phyloP scores from a whole-genome alignment of 2,329 filamentous ascomycete species.

The Verticillium tricorpus region DNA sequence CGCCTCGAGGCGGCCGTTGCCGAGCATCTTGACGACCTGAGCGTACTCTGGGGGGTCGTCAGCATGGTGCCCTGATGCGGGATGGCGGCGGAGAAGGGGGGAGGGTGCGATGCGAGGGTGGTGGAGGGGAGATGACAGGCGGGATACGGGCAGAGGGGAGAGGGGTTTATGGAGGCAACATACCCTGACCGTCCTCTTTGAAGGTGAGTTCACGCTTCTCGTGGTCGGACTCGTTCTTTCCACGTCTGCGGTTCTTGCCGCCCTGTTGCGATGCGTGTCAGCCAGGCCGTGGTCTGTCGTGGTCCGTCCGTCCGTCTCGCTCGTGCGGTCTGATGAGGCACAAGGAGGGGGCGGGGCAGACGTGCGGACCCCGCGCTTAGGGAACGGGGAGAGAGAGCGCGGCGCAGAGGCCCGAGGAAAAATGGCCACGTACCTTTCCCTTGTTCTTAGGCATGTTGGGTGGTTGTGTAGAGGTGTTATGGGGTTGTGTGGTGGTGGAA shows the following conservation, averaged over 20 bases:
- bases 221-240: conserved; percentile 99
- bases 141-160: background rate
- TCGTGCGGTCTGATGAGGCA: background rate
- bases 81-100: no score
- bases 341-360: conserved; percentile 13
- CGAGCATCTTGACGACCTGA: conserved; percentile 93
- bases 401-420: background rate
- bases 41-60: conserved; percentile 63
- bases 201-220: conserved; percentile 98
- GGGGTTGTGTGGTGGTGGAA: conserved; percentile 3
- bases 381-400: conserved; percentile 2
- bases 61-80: background rate
- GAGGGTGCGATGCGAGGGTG: no score
- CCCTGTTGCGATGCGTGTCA: conserved; percentile 53
- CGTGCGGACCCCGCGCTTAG: conserved; percentile 9
- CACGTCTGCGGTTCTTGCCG: conserved; percentile 96
- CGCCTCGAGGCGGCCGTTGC: conserved; percentile 89
- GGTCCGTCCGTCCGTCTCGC: background rate
- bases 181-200: conserved; percentile 94
- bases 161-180: conserved; percentile 12
- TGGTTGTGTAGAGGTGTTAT: conserved; percentile 16
- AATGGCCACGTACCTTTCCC: conserved; percentile 72
- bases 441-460: conserved; percentile 94
- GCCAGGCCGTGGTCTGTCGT: background rate
- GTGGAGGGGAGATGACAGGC: background rate